A percentile compares a stretch with the other conserved stretches of the same genome.
phyloP scores from a whole-genome alignment of 1,284 basidiomycete genomes.

The Xerocomus nothofagi region DNA sequence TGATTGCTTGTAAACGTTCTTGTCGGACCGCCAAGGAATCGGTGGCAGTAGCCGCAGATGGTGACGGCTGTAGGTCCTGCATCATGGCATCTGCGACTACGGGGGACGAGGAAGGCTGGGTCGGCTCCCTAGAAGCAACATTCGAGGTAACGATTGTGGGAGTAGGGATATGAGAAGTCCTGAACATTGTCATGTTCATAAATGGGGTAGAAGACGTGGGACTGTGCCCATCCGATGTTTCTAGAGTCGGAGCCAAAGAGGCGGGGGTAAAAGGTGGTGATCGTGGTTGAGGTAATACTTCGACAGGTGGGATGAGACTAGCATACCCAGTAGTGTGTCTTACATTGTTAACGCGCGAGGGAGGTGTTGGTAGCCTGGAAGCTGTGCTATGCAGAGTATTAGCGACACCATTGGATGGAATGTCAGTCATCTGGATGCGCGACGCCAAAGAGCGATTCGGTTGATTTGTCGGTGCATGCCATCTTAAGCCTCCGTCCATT shows the following conservation, averaged over 20 bases:
- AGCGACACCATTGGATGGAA: conserved; percentile 1
- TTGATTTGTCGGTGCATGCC: conserved; percentile 8
- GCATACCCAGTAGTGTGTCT: not conserved
- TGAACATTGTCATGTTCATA: not conserved
- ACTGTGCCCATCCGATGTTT: not conserved
- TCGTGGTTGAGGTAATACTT: conserved; percentile 20
- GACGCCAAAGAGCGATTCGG: conserved; percentile 22
- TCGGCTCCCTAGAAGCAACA: not conserved
- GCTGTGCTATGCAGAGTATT: not conserved
- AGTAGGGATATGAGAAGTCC: conserved; percentile 1
- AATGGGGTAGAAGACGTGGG: not conserved
- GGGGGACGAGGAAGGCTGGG: not conserved
- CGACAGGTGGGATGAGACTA: conserved; percentile 34
- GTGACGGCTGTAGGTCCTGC: conserved; percentile 1
- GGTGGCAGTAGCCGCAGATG: not conserved
- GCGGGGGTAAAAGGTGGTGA: conserved; percentile 17
- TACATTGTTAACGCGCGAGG: not conserved
- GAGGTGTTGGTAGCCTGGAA: not conserved
- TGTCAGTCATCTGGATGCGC: conserved; percentile 28
- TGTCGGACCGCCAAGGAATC: conserved; percentile 15
- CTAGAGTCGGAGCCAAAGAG: conserved; percentile 6
- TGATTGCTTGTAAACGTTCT: conserved; percentile 22
- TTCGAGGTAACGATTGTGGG: not conserved
- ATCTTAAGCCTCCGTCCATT: not conserved
- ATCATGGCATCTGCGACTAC: not conserved